Evolutionary conservation across 2,329 filamentous ascomycete genomes (phyloP).

Genomic region (Fusarium concolor): DNA sequence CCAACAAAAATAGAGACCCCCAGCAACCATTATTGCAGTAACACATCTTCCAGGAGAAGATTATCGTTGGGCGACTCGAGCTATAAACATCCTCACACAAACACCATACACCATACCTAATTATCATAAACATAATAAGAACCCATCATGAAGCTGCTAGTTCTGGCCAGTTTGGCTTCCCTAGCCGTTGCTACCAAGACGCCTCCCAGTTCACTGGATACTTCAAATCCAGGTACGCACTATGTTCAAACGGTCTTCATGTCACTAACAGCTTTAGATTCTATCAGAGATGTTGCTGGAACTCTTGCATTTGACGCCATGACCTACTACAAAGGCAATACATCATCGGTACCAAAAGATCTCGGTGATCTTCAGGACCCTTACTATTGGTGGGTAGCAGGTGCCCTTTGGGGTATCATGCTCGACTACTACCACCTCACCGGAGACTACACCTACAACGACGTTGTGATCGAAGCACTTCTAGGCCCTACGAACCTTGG

Average conservation of each 20-base stretch:
- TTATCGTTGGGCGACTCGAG: constrained; percentile 18
- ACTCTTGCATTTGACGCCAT: constrained; percentile 71
- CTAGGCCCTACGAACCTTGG: constrained; percentile 67
- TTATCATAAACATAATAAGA: neutral
- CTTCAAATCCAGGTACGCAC: constrained; percentile 32
- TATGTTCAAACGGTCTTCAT: neutral
- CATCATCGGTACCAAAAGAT: constrained; percentile 62
- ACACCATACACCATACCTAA: neutral
- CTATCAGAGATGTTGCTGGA: constrained; percentile 70
- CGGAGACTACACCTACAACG: constrained; percentile 70
- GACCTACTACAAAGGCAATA: constrained; percentile 73
- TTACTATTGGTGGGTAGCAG: constrained; percentile 77
- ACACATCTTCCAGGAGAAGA: constrained; percentile 23
- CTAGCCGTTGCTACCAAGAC: constrained; percentile 32
- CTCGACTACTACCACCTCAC: constrained; percentile 78
- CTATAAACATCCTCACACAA: neutral
- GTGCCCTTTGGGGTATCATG: constrained; percentile 74
- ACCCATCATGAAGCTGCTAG: constrained; percentile 33
- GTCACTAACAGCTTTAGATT: constrained; percentile 57
- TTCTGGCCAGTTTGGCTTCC: constrained; percentile 30
- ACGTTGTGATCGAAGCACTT: constrained; percentile 68
- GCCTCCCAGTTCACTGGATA: constrained; percentile 36
- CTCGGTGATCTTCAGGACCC: constrained; percentile 73
- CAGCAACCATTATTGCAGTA: no score
- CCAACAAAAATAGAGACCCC: neutral